Evolutionary conservation across 352 stramenopile genomes (phyloP), one percentile per base, ranked within the genome.

Genomic region (Phytophthora tentaculata): DNA sequence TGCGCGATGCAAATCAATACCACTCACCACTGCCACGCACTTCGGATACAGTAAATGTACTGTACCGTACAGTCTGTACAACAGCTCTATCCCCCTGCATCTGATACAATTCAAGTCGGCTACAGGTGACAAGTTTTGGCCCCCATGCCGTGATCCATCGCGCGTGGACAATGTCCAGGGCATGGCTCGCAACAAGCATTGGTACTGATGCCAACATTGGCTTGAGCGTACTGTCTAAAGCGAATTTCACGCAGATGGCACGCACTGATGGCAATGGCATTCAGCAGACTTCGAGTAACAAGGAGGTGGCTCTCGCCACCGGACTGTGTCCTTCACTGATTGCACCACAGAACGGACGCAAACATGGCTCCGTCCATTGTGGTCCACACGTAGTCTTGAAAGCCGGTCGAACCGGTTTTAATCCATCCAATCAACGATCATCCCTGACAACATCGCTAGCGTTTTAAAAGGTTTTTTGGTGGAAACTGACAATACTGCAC

Each of bases 71-170:
- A 3, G 8, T 32, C 8, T 29, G 35, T 43, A 45, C 37, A 16
- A 45, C 17, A 16, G 32, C 28, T 64, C 35, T 47, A 70, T 65
- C 56, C 47, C 37, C 22, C 44, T 22, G 17, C 12, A 22, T 70
- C 56, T 65, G 48, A 61, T 71, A 58, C 64, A 56, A 67, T 61
- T 66, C 64, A 55, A 47, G 47, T 56, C 57, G 58, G 62, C 57
- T 6, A 43, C 35, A 43, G 3, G 1, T 37, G 29, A 37, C n/a
- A n/a, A n/a, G n/a, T n/a, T n/a, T 2, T 39, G 32, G 32, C 32
- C 32, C 2, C 14, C 12, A 43, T 43, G 35, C 35, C 35, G 14
- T n/a, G 35, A 17, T 37, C 29, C 29, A 37, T 37, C 2, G 29
- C 9, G 29, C 29, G 29, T 37, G 29, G 29, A 3, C 29, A n/a